Base-by-base conservation (phyloP, 495 filamentous ascomycete genomes). In the Neurospora sp. region DNA sequence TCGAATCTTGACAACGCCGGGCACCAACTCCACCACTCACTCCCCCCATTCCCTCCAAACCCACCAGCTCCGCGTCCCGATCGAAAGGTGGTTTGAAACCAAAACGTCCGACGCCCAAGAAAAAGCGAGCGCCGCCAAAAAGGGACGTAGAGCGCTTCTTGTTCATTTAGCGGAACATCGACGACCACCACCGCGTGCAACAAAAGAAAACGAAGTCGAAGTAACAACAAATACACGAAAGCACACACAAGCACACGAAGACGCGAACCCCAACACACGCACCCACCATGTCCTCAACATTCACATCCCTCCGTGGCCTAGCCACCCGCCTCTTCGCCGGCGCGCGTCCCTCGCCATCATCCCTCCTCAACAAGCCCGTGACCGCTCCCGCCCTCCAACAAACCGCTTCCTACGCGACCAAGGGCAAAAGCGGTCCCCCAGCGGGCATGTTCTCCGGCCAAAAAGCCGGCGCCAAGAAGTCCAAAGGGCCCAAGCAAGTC, bases 401-500 rank as follows among this genome's bases (percentile, higher is more conserved):
- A n/a, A 11, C 69, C 45, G 31, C 37, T 38, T 15, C 39, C 70
- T 36, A 70, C 72, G 69, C 70, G 48, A 31, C 28, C 71, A 73
- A 73, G 36, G 39, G 24, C 69, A 71, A 74, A 4, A 11, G 21
- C 45, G 54, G 54, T 9, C 54, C 54, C 5, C 54, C 54, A 4
- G 24, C 45, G 40, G 72, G 69, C 69, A 71, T 73, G 48, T 62
- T 62, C 54, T 17, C 38, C 66, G n/a, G 31, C 39, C 71, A 73
- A 75, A 13, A 72, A 62, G 69, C 10, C 62, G 62, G 19, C 69
- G 10, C 45, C 9, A 72, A 66, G 39, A n/a, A 17, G 10, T 48
- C 21, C 37, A 72, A 72, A 2, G 86, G 80, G 76, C 82, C 13
- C 73, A 82, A 75, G 72, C 79, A 43, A 69, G 48, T 39, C 21